These are phyloP conservation scores for Metschnikowia hibisci DNA, from an alignment of 805 yeast species.

Conservation along the genomic window DNA sequence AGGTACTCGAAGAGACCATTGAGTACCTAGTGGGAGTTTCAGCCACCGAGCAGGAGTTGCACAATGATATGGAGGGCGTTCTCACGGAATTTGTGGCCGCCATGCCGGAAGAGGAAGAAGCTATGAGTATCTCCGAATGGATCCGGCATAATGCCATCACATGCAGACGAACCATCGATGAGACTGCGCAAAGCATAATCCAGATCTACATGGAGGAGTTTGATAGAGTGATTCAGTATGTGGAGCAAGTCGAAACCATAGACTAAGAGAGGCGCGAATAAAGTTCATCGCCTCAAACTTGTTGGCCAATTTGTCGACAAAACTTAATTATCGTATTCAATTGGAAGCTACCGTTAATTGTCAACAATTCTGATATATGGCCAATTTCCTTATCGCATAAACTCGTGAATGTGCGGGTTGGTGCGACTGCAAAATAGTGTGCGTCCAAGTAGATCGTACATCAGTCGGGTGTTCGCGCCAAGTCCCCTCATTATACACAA, in stretches of 20 bases:
- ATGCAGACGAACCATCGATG: constrained; percentile 46
- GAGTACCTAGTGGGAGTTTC: constrained; percentile 32
- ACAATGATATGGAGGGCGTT: constrained; percentile 64
- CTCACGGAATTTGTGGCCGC: constrained; percentile 59
- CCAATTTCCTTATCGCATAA: too few species aligned
- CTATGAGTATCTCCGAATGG: constrained; percentile 74
- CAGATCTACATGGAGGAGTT: constrained; percentile 46
- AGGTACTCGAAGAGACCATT: constrained; percentile 32
- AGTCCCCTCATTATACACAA: constrained; percentile 1
- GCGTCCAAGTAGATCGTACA: not conserved
- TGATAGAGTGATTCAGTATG: constrained; percentile 43
- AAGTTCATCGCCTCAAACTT: too few species aligned
- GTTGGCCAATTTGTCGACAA: too few species aligned
- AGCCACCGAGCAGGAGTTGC: constrained; percentile 38
- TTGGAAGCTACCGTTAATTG: too few species aligned
- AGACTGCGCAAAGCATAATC: constrained; percentile 46
- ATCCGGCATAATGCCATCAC: constrained; percentile 50
- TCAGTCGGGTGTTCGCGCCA: constrained; percentile 1
- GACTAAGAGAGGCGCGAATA: constrained; percentile 8
- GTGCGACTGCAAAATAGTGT: constrained; percentile 4
- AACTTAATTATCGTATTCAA: too few species aligned
- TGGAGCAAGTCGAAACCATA: constrained; percentile 29
- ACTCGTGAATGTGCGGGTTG: too few species aligned
- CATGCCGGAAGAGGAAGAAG: constrained; percentile 66
- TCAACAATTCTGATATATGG: too few species aligned